Evolutionary conservation across 345 rosid species (phyloP).

Genomic region (Aquilaria sinensis): DNA sequence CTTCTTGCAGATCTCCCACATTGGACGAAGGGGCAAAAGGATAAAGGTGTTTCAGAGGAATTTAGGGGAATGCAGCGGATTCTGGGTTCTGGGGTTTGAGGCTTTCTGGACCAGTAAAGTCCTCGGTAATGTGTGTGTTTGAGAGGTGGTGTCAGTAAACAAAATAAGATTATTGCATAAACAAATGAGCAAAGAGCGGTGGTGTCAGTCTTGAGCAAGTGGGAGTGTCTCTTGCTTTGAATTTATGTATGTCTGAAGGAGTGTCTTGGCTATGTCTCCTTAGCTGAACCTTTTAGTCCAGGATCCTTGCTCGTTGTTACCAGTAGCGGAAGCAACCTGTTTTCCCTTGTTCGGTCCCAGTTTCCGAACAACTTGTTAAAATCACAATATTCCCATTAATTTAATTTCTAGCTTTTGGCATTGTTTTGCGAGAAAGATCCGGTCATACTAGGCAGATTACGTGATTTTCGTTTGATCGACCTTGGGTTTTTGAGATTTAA

Average conservation of each 20-base stretch:
- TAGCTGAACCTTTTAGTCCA: constrained; percentile 24
- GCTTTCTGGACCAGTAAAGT: constrained; percentile 23
- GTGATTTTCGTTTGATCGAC: constrained; percentile 15
- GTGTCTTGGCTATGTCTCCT: constrained; percentile 32
- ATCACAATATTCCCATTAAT: constrained; percentile 13
- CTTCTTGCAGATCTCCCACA: constrained; percentile 31
- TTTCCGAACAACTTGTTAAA: constrained; percentile 22
- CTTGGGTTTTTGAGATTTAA: constrained; percentile 4
- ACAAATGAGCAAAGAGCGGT: constrained; percentile 28
- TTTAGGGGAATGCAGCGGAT: constrained; percentile 26
- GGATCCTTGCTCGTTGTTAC: constrained; percentile 30
- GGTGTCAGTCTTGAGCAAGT: constrained; percentile 67
- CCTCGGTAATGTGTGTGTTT: constrained; percentile 16
- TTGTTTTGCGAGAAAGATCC: constrained; percentile 29
- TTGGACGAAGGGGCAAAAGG: constrained; percentile 15
- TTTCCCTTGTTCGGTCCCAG: constrained; percentile 18
- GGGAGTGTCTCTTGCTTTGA: constrained; percentile 41
- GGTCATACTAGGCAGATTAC: constrained; percentile 26
- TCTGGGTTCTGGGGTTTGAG: constrained; percentile 22
- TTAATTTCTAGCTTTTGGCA: constrained; percentile 16
- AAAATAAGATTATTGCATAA: constrained; percentile 18
- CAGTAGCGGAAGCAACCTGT: constrained; percentile 31
- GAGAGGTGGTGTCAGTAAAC: constrained; percentile 16
- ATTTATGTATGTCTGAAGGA: constrained; percentile 31
- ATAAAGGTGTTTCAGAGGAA: constrained; percentile 5